A percentile compares a stretch with the other conserved stretches of the same genome.
Evolutionary conservation across 2,329 filamentous ascomycete genomes (phyloP).

Genomic region (Sarocladium oryzae): DNA sequence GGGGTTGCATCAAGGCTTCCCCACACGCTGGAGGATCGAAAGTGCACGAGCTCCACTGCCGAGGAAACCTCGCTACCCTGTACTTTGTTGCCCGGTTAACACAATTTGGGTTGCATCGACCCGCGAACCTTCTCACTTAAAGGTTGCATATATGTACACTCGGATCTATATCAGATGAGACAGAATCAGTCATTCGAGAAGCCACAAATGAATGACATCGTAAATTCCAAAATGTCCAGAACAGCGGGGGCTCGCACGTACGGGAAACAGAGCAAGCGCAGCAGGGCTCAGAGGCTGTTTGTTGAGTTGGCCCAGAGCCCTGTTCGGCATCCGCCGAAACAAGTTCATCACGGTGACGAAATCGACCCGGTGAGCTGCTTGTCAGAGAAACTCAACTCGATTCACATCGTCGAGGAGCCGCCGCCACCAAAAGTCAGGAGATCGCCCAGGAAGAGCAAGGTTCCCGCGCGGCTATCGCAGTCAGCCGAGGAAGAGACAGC

Average conservation of each 20-base stretch:
- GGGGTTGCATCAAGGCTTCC: not conserved
- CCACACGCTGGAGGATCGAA: not conserved
- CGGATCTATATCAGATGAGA: not conserved
- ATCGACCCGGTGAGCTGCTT: constrained; percentile 25
- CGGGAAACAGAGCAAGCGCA: constrained; percentile 41
- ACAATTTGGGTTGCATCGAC: no score
- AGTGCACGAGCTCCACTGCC: no score
- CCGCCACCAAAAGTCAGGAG: constrained; percentile 7
- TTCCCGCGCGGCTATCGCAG: not conserved
- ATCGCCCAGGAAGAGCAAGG: constrained; percentile 14
- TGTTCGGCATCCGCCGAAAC: constrained; percentile 23
- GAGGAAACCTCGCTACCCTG: no score
- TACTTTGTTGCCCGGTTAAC: no score
- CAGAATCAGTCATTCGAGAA: no score
- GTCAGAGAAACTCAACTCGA: constrained; percentile 26
- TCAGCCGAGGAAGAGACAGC: not conserved
- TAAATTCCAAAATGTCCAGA: no score
- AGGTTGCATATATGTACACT: not conserved
- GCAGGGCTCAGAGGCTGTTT: constrained; percentile 42
- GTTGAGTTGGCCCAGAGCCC: constrained; percentile 47
- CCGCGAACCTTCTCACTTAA: no score
- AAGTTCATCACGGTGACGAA: constrained; percentile 10
- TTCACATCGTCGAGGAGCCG: constrained; percentile 20
- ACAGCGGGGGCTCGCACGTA: constrained; percentile 38
- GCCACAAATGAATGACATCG: no score